Percentiles rank a stretch among this genome's conserved stretches.
Evolutionary conservation across 495 filamentous ascomycete species (phyloP).

Genomic region (Neurospora sp.): DNA sequence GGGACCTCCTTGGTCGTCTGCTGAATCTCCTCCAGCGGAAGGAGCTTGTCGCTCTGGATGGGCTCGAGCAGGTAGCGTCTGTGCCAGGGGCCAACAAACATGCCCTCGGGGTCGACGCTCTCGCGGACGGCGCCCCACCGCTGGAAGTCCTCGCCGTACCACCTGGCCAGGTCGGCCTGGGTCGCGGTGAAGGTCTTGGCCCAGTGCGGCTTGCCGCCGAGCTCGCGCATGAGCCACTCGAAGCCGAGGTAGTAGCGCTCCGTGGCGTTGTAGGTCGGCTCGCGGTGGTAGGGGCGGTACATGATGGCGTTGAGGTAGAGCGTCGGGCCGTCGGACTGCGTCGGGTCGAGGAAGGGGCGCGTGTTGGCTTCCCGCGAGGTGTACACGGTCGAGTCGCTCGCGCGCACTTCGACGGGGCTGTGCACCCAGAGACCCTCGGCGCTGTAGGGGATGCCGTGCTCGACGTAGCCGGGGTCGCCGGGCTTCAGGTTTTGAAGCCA

Average conservation of each 20-base stretch:
- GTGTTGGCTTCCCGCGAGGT: constrained; percentile 26
- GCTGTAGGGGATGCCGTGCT: constrained; percentile 70
- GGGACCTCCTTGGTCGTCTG: constrained; percentile 5
- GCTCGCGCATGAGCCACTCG: constrained; percentile 88
- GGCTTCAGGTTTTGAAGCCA: constrained; percentile 64
- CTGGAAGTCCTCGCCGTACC: constrained; percentile 45
- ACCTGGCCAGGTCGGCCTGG: constrained; percentile 43
- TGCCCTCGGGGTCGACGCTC: constrained; percentile 74
- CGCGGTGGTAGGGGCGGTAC: constrained; percentile 75
- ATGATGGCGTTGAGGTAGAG: constrained; percentile 94
- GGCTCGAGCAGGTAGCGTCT: constrained; percentile 52
- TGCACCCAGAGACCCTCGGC: constrained; percentile 77
- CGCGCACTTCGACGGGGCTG: constrained; percentile 86
- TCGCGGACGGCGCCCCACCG: constrained; percentile 59
- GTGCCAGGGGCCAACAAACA: constrained; percentile 93
- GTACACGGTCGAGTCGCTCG: constrained; percentile 57
- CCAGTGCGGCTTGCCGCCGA: constrained; percentile 91
- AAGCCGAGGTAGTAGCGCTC: constrained; percentile 85
- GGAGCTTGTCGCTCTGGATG: constrained; percentile 1
- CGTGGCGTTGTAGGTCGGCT: constrained; percentile 58
- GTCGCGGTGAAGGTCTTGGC: constrained; percentile 80
- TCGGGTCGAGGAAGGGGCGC: constrained; percentile 71
- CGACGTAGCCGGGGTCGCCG: constrained; percentile 41
- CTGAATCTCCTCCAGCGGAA: constrained; percentile 30
- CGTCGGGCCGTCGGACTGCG: constrained; percentile 54